Evolutionary conservation across 257 asterid species (phyloP), one percentile per base, ranked within the genome.

Genomic region (Scutellaria galericulata): DNA sequence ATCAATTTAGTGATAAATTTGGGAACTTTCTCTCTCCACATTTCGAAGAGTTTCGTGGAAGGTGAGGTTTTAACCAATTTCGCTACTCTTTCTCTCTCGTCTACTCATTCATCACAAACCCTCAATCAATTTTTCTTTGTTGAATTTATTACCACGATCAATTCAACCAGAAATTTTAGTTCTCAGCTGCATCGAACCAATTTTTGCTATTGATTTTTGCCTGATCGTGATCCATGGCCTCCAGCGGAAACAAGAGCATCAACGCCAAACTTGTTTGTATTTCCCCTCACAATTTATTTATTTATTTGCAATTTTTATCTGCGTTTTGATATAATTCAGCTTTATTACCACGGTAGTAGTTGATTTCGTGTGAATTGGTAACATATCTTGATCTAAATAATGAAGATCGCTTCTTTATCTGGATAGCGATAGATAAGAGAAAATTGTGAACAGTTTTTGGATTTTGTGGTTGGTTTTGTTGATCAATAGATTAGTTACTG

Each of bases 171-270:
- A 61, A 56, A 15, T 20, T 71, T 47, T 14, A 44, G 45, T 48
- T 13, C 48, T 62, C 46, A 48, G 70, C 39, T 15, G 40, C 55
- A 1, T 44, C 73, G 48, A 44, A 45, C 47, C 62, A n/a, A 42
- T 52, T 56, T 58, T 42, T 20, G 52, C 64, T 45, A 14, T 55
- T 74, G 64, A 68, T 67, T 52, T 35, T 47, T 61, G 31, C 7
- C 27, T 12, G 58, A 18, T 41, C 41, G 50, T 8, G 48, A 74
- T 54, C 41, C 75, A 87, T 88, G 94, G 91, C 94, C 46, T 84
- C 88, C 78, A 84, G 86, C 79, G 94, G 89, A 75, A 86, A 86
- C 86, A 84, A 86, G 78, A 84, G 78, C 85, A 71, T 88, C 80
- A 88, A 86, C 83, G 91, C 94, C 81, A 88, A 88, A 77, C 86